Percentiles rank a stretch among this genome's conserved stretches.
phyloP scores from a whole-genome alignment of 108 stramenopile species.

The Pseudonitzschia multiseries region DNA sequence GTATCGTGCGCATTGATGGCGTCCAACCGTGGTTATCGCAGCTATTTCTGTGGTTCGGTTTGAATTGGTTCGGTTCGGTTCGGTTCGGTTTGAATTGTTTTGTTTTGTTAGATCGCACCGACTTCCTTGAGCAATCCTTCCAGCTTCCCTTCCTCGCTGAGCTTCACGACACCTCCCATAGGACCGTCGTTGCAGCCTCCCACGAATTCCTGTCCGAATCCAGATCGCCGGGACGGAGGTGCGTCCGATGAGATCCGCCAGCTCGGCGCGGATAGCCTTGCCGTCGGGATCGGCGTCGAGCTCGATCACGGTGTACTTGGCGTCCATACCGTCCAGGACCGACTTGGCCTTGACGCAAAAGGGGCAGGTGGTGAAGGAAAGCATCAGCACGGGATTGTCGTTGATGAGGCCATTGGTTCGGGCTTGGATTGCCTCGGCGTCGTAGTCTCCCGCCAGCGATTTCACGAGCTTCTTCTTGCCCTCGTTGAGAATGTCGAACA shows the following conservation, averaged over 20 bases:
- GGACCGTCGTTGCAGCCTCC: slow-evolving; percentile 92
- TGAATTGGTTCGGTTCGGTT: no score
- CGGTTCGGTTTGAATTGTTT: no score
- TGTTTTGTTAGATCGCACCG: slow-evolving; percentile 23
- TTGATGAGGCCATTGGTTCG: slow-evolving; percentile 60
- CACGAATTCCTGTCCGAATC: slow-evolving; percentile 76
- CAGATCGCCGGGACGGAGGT: slow-evolving; percentile 93
- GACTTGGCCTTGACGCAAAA: slow-evolving; percentile 89
- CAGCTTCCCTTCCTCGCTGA: slow-evolving; percentile 63
- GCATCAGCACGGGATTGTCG: slow-evolving; percentile 65
- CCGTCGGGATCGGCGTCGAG: slow-evolving; percentile 65
- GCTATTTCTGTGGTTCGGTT: no score
- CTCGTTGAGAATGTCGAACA: slow-evolving; percentile 54
- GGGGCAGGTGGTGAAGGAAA: slow-evolving; percentile 84
- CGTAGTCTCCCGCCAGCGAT: slow-evolving; percentile 81
- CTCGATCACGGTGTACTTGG: slow-evolving; percentile 73
- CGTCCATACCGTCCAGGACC: slow-evolving; percentile 65
- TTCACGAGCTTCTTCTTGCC: slow-evolving; percentile 84
- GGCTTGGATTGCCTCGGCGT: slow-evolving; percentile 51
- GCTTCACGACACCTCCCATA: slow-evolving; percentile 64
- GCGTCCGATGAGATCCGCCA: slow-evolving; percentile 74
- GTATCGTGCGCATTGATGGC: no score
- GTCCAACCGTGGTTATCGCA: no score
- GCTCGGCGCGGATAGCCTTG: slow-evolving; percentile 84
- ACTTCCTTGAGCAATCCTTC: slow-evolving; percentile 56